Evolutionary conservation across 352 stramenopile genomes (phyloP), one percentile per base, ranked within the genome.

Genomic region (Phytophthora sojae): DNA sequence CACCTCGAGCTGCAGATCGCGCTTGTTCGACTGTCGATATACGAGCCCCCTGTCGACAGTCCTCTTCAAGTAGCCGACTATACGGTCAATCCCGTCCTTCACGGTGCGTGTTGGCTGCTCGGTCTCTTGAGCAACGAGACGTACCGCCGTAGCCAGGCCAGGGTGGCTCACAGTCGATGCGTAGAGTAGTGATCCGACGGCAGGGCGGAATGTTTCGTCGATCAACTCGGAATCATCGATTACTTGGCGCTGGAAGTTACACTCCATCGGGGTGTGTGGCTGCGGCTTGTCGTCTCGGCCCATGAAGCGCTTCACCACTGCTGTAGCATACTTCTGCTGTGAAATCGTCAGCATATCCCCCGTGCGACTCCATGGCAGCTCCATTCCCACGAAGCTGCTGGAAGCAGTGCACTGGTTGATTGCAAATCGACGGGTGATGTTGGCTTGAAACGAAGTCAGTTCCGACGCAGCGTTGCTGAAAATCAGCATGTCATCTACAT

Each of bases 91-190:
- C 30, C 6, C 30, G 9, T 3, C 0, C 59, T 32, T 2, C 1
- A 73, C 44, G 6, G 49, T 69, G 23, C n/a, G 12, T 12, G 59
- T 69, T 6, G 52, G 59, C 4, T 47, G 29, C 30, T 73, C 59
- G 2, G 32, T 69, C 21, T 73, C 52, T 56, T 64, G 59, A 26
- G 59, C 59, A 49, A 73, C 14, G 2, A 69, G 3, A 6, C 59
- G 42, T 12, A 64, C 54, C 21, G 66, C 37, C 7, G 32, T 63
- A 23, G 51, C 23, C 1, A 73, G 23, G 26, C 60, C 58, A 14
- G 58, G 39, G 25, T 44, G n/a, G 6, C 21, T 64, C 8, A 64
- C 42, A 0, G 39, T 67, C 7, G 29, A 45, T 7, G 52, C 29
- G 21, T 64, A 67, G 1, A 72, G 58, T 9, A 73, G 44, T 3